Evolutionary conservation across 2,329 filamentous ascomycete species (phyloP), one percentile per base, ranked within the genome.

Genomic region (Colletotrichum somersetense): DNA sequence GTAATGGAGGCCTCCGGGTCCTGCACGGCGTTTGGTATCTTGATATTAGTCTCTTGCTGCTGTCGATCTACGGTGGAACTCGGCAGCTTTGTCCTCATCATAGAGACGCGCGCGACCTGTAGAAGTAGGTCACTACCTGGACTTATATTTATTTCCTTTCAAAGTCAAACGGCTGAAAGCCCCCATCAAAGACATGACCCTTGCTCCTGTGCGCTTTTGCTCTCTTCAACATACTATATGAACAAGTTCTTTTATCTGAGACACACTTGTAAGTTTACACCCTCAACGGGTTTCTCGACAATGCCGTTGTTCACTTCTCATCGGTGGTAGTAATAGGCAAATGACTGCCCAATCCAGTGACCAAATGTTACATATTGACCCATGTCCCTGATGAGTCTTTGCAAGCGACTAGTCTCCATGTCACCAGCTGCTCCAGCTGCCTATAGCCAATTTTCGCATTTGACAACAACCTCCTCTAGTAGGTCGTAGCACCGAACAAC

Each of bases 361-460:
- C 7, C 3, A 18, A 44, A 14, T n/a, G 5, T 61, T n/a, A 33
- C 23, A n/a, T 46, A 10, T 59, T n/a, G 7, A 20, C 5, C 10
- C 23, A n/a, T 33, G 10, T 20, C 16, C 23, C 16, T 12, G n/a
- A 8, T 1, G 26, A 48, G 33, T 48, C 20, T 62, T 12, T 16
- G 16, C 20, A 5, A 26, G 4, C 44, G 35, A 10, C 16, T 2
- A 4, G 20, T 14, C 16, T 12, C 8, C 20, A 8, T 46, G 18
- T 6, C 7, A 16, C 16, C 14, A 35, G 23, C 16, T 8, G 14
- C 44, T 52, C 4, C 11, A 5, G 26, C 23, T n/a, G 6, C 30
- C n/a, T 3, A 1, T 10, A 0, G 12, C 1, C 14, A 18, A 6
- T 8, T 3, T 7, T 20, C 8, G 16, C 5, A 5, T 26, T 1